Conservation (phyloP, 495 filamentous ascomycete species). For the Podospora pseudopauciseta region DNA sequence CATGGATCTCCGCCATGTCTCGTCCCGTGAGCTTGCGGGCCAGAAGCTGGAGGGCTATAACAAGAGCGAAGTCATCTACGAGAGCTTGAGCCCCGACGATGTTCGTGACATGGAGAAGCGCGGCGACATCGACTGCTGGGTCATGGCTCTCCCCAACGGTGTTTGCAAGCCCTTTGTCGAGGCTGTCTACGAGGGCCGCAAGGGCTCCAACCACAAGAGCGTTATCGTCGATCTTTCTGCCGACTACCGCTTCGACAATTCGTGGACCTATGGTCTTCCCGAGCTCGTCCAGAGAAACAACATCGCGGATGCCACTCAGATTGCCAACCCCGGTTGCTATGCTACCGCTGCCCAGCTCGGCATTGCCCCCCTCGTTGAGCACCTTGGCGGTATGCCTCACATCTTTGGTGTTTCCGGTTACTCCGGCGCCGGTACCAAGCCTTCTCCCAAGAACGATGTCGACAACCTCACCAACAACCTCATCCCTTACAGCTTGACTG, state of each 20-base stretch:
- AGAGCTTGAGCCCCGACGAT: conserved; percentile 86
- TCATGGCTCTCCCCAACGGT: conserved; percentile 96
- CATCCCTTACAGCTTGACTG: conserved; percentile 88
- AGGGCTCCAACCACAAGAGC: conserved; percentile 57
- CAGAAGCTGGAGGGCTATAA: conserved; percentile 87
- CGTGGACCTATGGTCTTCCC: conserved; percentile 94
- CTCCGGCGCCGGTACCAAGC: conserved; percentile 94
- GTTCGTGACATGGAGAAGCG: conserved; percentile 85
- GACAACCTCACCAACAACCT: conserved; percentile 82
- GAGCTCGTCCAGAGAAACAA: conserved; percentile 75
- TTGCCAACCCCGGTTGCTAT: conserved; percentile 94
- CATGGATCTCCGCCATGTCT: conserved; percentile 90
- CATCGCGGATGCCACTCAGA: conserved; percentile 79
- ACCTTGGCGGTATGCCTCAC: conserved; percentile 76
- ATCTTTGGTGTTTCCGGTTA: conserved; percentile 94
- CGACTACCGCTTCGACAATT: conserved; percentile 87
- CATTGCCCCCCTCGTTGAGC: conserved; percentile 76
- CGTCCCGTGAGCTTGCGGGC: conserved; percentile 88
- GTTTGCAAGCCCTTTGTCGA: conserved; percentile 96
- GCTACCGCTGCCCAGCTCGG: conserved; percentile 94
- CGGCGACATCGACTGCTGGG: conserved; percentile 95
- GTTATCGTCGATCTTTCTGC: conserved; percentile 91
- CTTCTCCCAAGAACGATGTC: conserved; percentile 92
- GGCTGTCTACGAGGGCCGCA: conserved; percentile 71
- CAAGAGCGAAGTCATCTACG: conserved; percentile 91